These are phyloP conservation scores for Barnettozyma vustinii DNA, from an alignment of 805 yeast species.

Conservation along the genomic window DNA sequence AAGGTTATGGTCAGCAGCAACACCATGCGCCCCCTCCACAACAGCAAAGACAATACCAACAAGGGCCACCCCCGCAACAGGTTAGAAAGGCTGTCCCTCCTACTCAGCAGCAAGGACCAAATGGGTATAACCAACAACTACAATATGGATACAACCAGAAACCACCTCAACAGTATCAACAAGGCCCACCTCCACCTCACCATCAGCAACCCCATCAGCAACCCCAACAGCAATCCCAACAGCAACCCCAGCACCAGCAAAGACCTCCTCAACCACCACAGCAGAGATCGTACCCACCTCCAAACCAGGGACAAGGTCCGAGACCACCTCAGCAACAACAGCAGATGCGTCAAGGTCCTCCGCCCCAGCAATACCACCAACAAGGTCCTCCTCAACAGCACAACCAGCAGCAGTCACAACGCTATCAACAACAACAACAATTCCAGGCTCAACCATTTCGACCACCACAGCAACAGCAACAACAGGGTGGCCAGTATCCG, in stretches of 20 bases:
- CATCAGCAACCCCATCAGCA: constrained; percentile 10
- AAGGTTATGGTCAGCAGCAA: constrained; percentile 2
- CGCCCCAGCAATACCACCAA: background rate
- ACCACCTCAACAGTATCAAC: constrained; percentile 9
- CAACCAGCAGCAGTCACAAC: background rate
- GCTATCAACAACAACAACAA: background rate
- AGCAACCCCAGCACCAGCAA: constrained; percentile 9
- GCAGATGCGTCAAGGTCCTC: background rate
- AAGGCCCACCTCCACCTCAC: constrained; percentile 9
- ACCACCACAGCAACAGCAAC: background rate
- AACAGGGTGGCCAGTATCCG: background rate
- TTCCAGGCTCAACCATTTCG: background rate
- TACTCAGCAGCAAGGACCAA: background rate
- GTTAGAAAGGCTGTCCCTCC: background rate
- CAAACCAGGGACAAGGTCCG: constrained; percentile 3
- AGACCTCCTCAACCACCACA: constrained; percentile 8
- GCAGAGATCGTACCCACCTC: constrained; percentile 4
- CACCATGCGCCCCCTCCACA: background rate
- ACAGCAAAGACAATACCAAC: constrained; percentile 2
- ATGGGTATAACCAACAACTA: background rate
- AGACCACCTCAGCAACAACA: constrained; percentile 4
- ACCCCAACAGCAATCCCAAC: constrained; percentile 5
- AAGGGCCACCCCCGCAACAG: background rate
- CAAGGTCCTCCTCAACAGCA: background rate
- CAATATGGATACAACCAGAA: background rate